Conservation (phyloP, 352 stramenopile species). For the Phytophthora brassicae region DNA sequence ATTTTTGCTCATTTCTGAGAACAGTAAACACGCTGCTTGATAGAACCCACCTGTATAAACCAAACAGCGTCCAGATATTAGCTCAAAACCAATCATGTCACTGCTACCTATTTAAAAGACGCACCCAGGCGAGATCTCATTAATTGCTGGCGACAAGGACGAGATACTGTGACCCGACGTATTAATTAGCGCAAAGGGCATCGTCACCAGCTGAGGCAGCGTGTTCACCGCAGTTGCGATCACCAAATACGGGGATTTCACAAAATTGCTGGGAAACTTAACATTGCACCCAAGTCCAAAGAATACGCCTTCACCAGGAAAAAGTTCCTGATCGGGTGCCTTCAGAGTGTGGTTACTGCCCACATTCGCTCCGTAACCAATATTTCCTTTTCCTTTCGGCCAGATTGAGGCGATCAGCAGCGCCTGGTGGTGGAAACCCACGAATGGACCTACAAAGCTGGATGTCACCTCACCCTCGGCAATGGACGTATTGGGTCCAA, state of each 20-base stretch:
- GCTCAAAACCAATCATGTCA: background rate
- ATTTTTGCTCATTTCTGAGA: constrained; percentile 90
- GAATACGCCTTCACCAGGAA: constrained; percentile 94
- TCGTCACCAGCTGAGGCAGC: constrained; percentile 83
- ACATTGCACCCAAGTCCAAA: constrained; percentile 93
- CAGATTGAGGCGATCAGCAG: constrained; percentile 92
- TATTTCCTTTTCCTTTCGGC: constrained; percentile 92
- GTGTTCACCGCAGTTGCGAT: constrained; percentile 92
- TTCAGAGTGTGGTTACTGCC: constrained; percentile 97
- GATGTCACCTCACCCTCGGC: constrained; percentile 91
- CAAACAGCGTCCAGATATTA: constrained; percentile 1
- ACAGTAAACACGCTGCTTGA: constrained; percentile 90
- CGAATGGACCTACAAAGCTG: constrained; percentile 92
- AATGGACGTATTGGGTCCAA: constrained; percentile 86
- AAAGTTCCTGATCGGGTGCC: constrained; percentile 88
- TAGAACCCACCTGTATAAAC: constrained; percentile 86
- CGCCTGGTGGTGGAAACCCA: constrained; percentile 94
- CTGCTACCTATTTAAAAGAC: background rate
- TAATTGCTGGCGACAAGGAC: constrained; percentile 77
- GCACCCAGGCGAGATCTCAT: constrained; percentile 79
- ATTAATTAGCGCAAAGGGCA: constrained; percentile 84
- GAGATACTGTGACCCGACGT: constrained; percentile 74
- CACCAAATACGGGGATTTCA: constrained; percentile 91
- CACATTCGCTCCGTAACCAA: constrained; percentile 95
- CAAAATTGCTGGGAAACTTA: constrained; percentile 96